These are phyloP conservation scores for Pseudognaphalium luteoalbum DNA, from an alignment of 129 eudicot species.

Conservation along the genomic window DNA sequence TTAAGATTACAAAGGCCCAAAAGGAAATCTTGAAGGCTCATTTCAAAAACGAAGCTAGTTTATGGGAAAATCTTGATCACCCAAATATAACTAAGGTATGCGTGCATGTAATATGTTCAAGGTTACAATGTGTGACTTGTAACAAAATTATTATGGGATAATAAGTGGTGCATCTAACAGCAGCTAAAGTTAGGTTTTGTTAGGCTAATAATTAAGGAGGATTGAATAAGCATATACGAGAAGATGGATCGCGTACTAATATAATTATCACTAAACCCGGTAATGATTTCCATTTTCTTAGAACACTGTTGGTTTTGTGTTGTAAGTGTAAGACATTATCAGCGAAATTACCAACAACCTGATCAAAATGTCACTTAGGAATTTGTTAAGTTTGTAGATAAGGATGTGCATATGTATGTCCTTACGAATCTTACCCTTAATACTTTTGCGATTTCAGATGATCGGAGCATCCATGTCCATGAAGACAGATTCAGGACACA, in stretches of 20 bases:
- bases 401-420: neutral
- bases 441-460: neutral
- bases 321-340: too few relatives aligned
- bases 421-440: neutral
- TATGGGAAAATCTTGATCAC: constrained; percentile 46
- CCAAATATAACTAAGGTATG: constrained; percentile 45
- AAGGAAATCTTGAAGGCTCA: constrained; percentile 28
- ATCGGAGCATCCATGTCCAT: constrained; percentile 31
- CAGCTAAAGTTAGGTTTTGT: too few relatives aligned
- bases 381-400: neutral
- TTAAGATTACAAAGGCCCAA: constrained; percentile 14
- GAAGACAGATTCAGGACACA: neutral
- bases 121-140: neutral
- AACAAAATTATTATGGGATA: too few relatives aligned
- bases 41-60: constrained; percentile 39
- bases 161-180: too few relatives aligned
- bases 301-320: too few relatives aligned
- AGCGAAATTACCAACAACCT: too few relatives aligned
- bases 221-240: too few relatives aligned
- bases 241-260: too few relatives aligned
- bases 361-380: too few relatives aligned
- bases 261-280: too few relatives aligned
- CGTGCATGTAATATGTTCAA: neutral
- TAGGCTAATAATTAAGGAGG: too few relatives aligned
- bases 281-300: too few relatives aligned